Percentiles rank a stretch among this genome's conserved stretches.
phyloP scores from a whole-genome alignment of 1,284 basidiomycete genomes.

The Sanghuangporus baumii region DNA sequence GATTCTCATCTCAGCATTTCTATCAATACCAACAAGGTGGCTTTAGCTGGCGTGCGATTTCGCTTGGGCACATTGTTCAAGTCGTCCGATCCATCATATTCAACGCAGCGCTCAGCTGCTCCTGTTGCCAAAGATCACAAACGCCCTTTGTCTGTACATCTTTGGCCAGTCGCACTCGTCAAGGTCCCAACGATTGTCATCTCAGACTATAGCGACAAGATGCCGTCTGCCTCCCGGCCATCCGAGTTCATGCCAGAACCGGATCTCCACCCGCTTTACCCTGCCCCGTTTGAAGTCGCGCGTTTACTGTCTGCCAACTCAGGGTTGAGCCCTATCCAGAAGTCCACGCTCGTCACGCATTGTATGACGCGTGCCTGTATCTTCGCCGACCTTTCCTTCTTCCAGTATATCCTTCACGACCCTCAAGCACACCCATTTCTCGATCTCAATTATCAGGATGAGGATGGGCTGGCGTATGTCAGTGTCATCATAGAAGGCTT shows the following conservation, averaged over 20 bases:
- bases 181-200: conserved; percentile 5
- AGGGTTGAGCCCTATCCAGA: conserved; percentile 61
- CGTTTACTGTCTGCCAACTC: conserved; percentile 59
- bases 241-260: conserved; percentile 63
- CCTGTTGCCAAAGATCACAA: background rate
- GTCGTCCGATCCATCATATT: background rate
- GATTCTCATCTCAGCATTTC: background rate
- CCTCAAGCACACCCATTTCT: conserved; percentile 62
- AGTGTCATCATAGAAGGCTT: conserved; percentile 81
- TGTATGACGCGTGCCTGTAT: conserved; percentile 66
- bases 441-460: conserved; percentile 68
- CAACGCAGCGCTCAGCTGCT: background rate
- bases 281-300: conserved; percentile 56
- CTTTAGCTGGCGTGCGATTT: background rate
- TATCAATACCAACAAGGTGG: background rate
- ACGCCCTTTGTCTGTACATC: conserved; percentile 1
- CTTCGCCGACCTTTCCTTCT: conserved; percentile 66
- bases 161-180: background rate
- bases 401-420: conserved; percentile 69
- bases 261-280: conserved; percentile 71
- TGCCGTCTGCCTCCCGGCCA: conserved; percentile 21
- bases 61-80: conserved; percentile 3
- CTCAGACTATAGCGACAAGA: conserved; percentile 19
- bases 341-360: conserved; percentile 61
- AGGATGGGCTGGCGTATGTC: conserved; percentile 77